phyloP scores from a whole-genome alignment of 2,329 filamentous ascomycete genomes.

The Cercospora citrullina region DNA sequence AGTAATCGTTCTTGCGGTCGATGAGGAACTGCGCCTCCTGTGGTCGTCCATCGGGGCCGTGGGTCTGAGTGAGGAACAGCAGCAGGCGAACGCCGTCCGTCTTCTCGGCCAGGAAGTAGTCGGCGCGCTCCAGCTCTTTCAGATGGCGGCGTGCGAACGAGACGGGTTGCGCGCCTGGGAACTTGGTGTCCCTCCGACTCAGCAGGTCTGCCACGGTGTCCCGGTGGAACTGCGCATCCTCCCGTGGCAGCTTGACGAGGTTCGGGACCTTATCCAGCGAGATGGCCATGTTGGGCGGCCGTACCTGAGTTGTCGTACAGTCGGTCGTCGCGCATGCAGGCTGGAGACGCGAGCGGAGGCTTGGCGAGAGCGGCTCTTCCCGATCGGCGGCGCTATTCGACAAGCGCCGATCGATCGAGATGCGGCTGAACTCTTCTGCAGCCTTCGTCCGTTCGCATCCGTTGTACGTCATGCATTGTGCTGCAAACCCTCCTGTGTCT shows the following conservation, averaged over 20 bases:
- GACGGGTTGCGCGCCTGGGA: constrained; percentile 92
- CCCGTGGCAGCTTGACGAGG: constrained; percentile 23
- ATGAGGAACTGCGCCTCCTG: constrained; percentile 80
- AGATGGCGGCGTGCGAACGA: constrained; percentile 83
- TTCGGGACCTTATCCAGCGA: constrained; percentile 17
- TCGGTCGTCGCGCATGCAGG: background rate
- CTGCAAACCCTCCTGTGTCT: background rate
- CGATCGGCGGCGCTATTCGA: background rate
- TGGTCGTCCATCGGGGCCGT: constrained; percentile 37
- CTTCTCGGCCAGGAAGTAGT: constrained; percentile 98
- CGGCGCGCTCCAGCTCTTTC: constrained; percentile 73
- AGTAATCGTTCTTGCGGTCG: constrained; percentile 97
- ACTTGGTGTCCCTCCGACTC: constrained; percentile 65
- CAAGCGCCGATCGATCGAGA: background rate
- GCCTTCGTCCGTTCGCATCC: background rate
- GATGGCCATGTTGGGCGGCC: constrained; percentile 18
- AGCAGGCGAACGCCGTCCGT: constrained; percentile 94
- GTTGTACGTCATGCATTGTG: background rate
- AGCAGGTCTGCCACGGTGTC: constrained; percentile 57
- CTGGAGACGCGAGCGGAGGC: background rate
- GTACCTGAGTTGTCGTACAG: background rate
- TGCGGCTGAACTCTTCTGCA: background rate
- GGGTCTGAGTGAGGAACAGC: constrained; percentile 75
- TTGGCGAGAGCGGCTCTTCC: background rate
- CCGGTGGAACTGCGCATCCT: constrained; percentile 34